Base-by-base conservation (phyloP, 495 filamentous ascomycete genomes). In the Echria macrotheca region DNA sequence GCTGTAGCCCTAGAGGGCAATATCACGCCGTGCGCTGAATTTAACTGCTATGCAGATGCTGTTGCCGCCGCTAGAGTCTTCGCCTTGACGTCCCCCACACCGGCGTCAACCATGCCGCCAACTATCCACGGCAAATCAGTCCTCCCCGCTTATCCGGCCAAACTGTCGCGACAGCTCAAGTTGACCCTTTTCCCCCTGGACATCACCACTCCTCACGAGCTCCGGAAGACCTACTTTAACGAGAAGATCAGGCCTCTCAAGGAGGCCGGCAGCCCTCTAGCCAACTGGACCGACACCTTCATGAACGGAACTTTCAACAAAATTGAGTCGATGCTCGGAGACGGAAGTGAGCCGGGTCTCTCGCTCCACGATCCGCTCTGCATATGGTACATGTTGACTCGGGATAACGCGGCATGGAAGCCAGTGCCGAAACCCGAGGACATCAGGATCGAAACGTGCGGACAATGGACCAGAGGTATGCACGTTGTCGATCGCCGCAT, bases 391-490 rank as follows among this genome's bases (percentile, higher is more conserved):
- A 82, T 86, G 58, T 65, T 94, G 33, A 83, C 82, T 1, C 63
- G 65, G 28, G 68, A 72, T 40, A 63, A 73, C 31, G 69, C 73
- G 11, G 67, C 65, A 11, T 80, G 77, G 77, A 72, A 69, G 60
- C 52, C 69, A 21, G 64, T 69, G 17, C 52, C 64, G 9, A 64
- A 69, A 50, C 73, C 67, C 15, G 69, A 79, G 63, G 93, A 98
- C 66, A 84, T 97, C 43, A 76, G 93, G 11, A 71, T 98, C 19
- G 93, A 98, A 64, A 87, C 87, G 1, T 62, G 75, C 24, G 93
- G 93, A 4, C 91, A 97, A 67, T 98, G 93, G 93, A 96, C 91
- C 44, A 73, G 85, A 35, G 93, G 93, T 2, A 87, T 89, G 83
- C 90, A 88, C 62, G 77, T 97, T 14, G 71, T 89, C 26, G 94